These are phyloP conservation scores for Colletotrichum sansevieriae DNA, from an alignment of 2,329 filamentous ascomycete genomes.

Conservation along the genomic window DNA sequence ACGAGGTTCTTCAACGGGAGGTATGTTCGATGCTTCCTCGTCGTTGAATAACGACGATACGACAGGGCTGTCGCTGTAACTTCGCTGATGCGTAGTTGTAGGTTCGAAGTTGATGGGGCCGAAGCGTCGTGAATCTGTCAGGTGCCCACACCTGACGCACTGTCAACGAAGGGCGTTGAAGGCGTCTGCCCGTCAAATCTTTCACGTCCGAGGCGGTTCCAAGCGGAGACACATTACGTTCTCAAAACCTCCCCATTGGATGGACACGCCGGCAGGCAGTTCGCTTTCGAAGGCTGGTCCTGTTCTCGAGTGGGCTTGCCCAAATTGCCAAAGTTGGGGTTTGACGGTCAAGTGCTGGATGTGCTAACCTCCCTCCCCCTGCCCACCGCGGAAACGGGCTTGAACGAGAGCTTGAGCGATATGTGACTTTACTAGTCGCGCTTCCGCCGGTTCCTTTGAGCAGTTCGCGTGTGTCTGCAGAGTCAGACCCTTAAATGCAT, in stretches of 20 bases:
- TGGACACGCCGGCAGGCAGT: slow-evolving; percentile 2
- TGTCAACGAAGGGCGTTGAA: background rate
- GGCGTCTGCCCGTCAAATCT: slow-evolving; percentile 11
- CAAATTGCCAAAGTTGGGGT: background rate
- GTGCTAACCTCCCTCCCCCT: background rate
- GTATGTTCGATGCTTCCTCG: too few relatives aligned
- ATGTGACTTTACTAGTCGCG: background rate
- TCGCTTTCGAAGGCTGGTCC: slow-evolving; percentile 11
- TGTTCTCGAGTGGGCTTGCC: slow-evolving; percentile 3
- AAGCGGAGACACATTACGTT: slow-evolving; percentile 24
- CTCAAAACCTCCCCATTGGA: slow-evolving; percentile 19
- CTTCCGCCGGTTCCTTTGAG: slow-evolving; percentile 3
- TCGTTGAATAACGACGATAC: too few relatives aligned
- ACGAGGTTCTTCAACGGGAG: too few relatives aligned
- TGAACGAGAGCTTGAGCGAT: background rate
- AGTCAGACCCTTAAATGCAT: slow-evolving; percentile 2
- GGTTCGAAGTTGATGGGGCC: too few relatives aligned
- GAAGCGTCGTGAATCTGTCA: too few relatives aligned
- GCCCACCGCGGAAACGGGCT: background rate
- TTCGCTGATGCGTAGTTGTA: too few relatives aligned
- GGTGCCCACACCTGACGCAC: too few relatives aligned
- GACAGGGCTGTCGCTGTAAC: too few relatives aligned
- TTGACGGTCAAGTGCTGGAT: slow-evolving; percentile 4
- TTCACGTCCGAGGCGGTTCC: slow-evolving; percentile 24
- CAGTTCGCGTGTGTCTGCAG: background rate